Evolutionary conservation across 2,329 filamentous ascomycete genomes (phyloP), one percentile per base, ranked within the genome.

Genomic region (Fusarium setosum): DNA sequence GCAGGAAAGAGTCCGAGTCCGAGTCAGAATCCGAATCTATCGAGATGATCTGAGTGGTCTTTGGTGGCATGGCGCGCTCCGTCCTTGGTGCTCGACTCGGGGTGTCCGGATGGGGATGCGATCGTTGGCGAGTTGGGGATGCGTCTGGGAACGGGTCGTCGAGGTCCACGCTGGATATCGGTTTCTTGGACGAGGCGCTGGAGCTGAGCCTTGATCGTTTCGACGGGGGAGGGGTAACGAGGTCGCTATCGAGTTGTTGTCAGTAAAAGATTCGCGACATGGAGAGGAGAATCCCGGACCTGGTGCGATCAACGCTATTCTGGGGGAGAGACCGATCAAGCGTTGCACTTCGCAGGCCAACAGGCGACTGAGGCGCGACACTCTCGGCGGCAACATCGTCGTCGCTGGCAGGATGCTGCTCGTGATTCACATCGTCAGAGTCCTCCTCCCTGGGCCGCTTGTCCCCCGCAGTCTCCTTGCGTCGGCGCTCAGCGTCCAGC

Each of bases 191-290:
- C 3, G 68, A 68, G 11, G 69, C 70, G 2, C 50, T 65, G 24
- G 69, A 70, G 21, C 63, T 68, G 17, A 62, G 38, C 45, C 71
- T 75, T 40, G 77, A 76, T 52, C 78, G 77, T 56, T 81, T 81
- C 24, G 79, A 81, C 1, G 79, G 74, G 6, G 79, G 76, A 24
- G 78, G 76, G 21, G 77, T 78, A 13, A 73, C 74, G 6, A 76
- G 66, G 20, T 78, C 72, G 48, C 76, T 80, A 29, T 8, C 3
- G 41, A 38, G 18, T 24, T 13, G 17, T 15, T 31, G 26, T 74
- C 55, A 74, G 69, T 44, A 31, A 11, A 6, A 26, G 4, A 31
- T 18, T 48, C 40, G 20, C 21, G 15, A 45, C 40, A 18, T 8
- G 15, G 42, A 20, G 15, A 38, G 48, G 15, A 54, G 47, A 21